Base-by-base conservation (phyloP, 805 yeast species). In the Candida verbasci region DNA sequence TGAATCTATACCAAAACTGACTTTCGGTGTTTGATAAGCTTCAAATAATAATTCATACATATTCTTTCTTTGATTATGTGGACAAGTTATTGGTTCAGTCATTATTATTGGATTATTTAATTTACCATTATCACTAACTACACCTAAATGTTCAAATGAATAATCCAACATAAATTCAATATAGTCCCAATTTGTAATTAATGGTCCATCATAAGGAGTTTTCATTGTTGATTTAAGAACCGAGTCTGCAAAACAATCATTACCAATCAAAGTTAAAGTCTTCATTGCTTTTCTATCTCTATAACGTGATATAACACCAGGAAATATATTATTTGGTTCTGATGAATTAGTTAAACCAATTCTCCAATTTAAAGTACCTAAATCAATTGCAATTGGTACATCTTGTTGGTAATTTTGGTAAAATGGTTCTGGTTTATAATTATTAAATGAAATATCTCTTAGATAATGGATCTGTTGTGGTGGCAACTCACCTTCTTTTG, bases 111-210 rank as follows among this genome's bases (percentile, higher is more conserved):
- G 97, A 48, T 85, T 87, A 31, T 81, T 76, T 3, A 89, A 77
- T 2, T 67, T 54, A 1, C 76, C 75, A 42, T 55, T 58, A 26
- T 48, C 36, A 35, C 65, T 52, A 1, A 58, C 41, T 2, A 87
- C 93, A 3, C 91, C 83, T 32, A 91, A 52, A 55, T 86, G 94
- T 42, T 78, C 74, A 53, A 93, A 82, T 0, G 88, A 68, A 53
- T 88, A 93, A 58, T 91, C 97, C 34, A 93, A 55, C 35, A 91
- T 74, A 40, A 71, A 74, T 55, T 93, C 98, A 2, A 82, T 73
- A 40, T 81, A 75, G 39, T 93, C 97, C 97, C 97, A 94, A 56
- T 89, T 94, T 17, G 94, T 81, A 24, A 93, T 68, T 47, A 87
- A 64, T 4, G 86, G 75, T 0, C 95, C 96, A 56, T 93, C 98